phyloP scores from a whole-genome alignment of 2,329 filamentous ascomycete genomes.

The Hypoxylon sp. region DNA sequence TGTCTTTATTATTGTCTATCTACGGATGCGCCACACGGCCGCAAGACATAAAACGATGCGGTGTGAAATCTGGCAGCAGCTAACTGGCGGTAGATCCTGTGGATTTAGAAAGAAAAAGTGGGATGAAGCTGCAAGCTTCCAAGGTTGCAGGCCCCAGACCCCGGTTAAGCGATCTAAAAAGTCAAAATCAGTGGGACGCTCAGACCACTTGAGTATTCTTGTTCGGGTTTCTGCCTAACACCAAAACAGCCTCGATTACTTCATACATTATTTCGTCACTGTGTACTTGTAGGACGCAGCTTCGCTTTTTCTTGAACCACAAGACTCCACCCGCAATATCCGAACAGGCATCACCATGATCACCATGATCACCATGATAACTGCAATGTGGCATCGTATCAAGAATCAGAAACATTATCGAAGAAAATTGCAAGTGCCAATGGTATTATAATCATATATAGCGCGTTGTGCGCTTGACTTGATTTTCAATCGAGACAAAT shows the following conservation, averaged over 20 bases:
- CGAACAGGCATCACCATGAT: constrained; percentile 1
- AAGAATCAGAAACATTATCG: neutral
- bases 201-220: constrained; percentile 15
- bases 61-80: constrained; percentile 47
- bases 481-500: constrained; percentile 15
- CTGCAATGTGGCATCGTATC: constrained; percentile 1
- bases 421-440: constrained; percentile 13
- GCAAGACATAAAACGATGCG: constrained; percentile 38
- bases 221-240: constrained; percentile 14
- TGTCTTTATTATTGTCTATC: constrained; percentile 28
- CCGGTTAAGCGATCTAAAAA: constrained; percentile 21
- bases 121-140: constrained; percentile 27
- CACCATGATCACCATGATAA: constrained; percentile 3
- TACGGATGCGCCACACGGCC: constrained; percentile 31
- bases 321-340: constrained; percentile 4
- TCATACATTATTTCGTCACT: constrained; percentile 9
- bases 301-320: constrained; percentile 15
- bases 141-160: constrained; percentile 12
- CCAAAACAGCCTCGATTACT: neutral
- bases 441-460: constrained; percentile 12
- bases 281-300: constrained; percentile 9
- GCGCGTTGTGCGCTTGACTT: constrained; percentile 29
- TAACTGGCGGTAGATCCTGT: constrained; percentile 44
- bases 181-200: constrained; percentile 9
- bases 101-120: constrained; percentile 42